Conservation (phyloP, 2,329 filamentous ascomycete genomes). For the Thielaviopsis musarum region DNA sequence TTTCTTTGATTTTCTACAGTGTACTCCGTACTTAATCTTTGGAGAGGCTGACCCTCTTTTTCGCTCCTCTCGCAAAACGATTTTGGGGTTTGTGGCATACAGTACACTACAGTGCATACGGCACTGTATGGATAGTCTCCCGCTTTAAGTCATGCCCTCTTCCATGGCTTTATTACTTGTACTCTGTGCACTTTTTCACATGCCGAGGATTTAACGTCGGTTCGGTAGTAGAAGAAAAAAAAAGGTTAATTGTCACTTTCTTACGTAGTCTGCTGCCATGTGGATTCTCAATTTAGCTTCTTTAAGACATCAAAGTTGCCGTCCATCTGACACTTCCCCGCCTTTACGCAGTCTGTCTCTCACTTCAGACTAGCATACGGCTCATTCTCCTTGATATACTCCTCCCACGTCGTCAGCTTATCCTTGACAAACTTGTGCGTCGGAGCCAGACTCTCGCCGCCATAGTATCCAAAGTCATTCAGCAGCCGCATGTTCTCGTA, state of each 20-base stretch:
- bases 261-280: background rate
- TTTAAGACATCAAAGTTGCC: background rate
- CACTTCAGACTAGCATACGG: slow-evolving; percentile 8
- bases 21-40: too few species aligned
- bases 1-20: too few species aligned
- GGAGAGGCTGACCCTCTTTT: too few species aligned
- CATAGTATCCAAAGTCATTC: slow-evolving; percentile 26
- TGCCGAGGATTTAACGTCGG: background rate
- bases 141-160: background rate
- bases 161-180: background rate
- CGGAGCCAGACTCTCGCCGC: slow-evolving; percentile 19
- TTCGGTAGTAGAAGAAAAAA: background rate
- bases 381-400: slow-evolving; percentile 18
- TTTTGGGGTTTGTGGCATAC: background rate
- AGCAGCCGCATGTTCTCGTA: slow-evolving; percentile 27
- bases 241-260: background rate
- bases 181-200: background rate
- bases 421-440: slow-evolving; percentile 21
- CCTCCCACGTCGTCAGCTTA: slow-evolving; percentile 23
- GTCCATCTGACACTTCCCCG: background rate
- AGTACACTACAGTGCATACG: background rate
- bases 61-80: too few species aligned
- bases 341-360: background rate
- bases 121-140: background rate
- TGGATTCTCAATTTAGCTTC: background rate